These are phyloP conservation scores for Zygotorulaspora sp. DNA, from an alignment of 805 yeast genomes.

Conservation along the genomic window DNA sequence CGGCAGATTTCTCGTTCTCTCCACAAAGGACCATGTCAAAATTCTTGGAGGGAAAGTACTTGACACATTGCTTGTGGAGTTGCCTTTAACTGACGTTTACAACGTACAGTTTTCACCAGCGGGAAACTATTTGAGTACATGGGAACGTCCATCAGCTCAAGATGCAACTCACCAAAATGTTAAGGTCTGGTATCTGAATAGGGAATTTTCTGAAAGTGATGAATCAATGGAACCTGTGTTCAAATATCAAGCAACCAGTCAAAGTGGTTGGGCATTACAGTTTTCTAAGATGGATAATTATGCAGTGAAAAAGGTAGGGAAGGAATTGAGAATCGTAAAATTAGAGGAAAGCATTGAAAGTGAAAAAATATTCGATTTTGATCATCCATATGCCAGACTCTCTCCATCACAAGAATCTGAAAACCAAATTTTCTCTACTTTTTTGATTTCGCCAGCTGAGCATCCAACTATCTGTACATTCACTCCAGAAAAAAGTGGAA, in stretches of 20 bases:
- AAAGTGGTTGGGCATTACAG: slow-evolving; percentile 69
- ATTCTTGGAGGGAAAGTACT: slow-evolving; percentile 30
- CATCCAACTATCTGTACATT: slow-evolving; percentile 89
- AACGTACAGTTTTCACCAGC: slow-evolving; percentile 87
- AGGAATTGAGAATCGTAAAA: slow-evolving; percentile 33
- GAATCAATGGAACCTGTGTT: slow-evolving; percentile 21
- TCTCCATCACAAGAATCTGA: slow-evolving; percentile 36
- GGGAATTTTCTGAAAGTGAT: slow-evolving; percentile 38
- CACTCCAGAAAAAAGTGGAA: slow-evolving; percentile 78
- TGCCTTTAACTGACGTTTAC: slow-evolving; percentile 56
- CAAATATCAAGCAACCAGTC: slow-evolving; percentile 72
- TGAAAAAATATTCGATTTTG: slow-evolving; percentile 40
- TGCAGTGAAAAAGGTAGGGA: slow-evolving; percentile 29
- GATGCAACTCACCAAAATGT: slow-evolving; percentile 77
- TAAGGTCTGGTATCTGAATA: slow-evolving; percentile 59
- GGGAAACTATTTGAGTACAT: slow-evolving; percentile 75
- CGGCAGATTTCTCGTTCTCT: slow-evolving; percentile 34
- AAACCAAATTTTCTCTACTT: slow-evolving; percentile 37
- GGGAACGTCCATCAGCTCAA: slow-evolving; percentile 81
- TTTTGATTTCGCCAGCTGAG: slow-evolving; percentile 82
- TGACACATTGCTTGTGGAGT: slow-evolving; percentile 18
- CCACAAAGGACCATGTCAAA: slow-evolving; percentile 28
- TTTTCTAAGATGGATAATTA: slow-evolving; percentile 35
- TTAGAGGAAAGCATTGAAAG: slow-evolving; percentile 39
- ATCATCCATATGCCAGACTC: slow-evolving; percentile 56